These are phyloP conservation scores for Lippia alba DNA, from an alignment of 305 asterid genomes.

Conservation along the genomic window DNA sequence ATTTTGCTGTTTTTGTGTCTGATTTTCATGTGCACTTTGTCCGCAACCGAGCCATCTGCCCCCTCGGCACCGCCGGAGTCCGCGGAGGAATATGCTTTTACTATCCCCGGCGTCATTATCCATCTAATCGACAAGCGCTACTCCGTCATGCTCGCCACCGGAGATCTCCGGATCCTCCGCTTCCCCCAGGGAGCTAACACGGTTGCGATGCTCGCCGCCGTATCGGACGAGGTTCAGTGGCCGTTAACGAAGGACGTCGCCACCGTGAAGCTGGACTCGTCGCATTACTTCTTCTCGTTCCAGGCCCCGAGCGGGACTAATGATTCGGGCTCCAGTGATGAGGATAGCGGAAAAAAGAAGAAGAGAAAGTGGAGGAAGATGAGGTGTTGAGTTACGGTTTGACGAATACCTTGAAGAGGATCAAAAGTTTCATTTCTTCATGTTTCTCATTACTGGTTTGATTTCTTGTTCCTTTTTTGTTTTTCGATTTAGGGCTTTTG, in stretches of 20 bases:
- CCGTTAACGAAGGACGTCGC: slow-evolving; percentile 83
- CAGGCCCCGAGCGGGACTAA: slow-evolving; percentile 41
- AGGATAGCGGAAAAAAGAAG: slow-evolving; percentile 38
- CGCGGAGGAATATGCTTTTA: slow-evolving; percentile 52
- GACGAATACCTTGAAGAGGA: slow-evolving; percentile 79
- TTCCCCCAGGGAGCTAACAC: slow-evolving; percentile 62
- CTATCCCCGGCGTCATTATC: slow-evolving; percentile 74
- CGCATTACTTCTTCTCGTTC: slow-evolving; percentile 89
- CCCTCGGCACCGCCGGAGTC: slow-evolving; percentile 73
- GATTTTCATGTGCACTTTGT: slow-evolving; percentile 32
- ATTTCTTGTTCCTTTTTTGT: background rate
- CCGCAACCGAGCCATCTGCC: slow-evolving; percentile 14
- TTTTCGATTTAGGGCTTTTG: background rate
- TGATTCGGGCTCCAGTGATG: slow-evolving; percentile 54
- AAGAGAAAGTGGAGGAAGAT: slow-evolving; percentile 34
- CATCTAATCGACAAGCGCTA: slow-evolving; percentile 80
- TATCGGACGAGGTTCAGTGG: slow-evolving; percentile 77
- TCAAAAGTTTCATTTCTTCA: slow-evolving; percentile 53
- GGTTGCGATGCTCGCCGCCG: slow-evolving; percentile 70
- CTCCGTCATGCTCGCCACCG: slow-evolving; percentile 93
- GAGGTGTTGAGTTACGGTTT: slow-evolving; percentile 79
- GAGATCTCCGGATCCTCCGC: slow-evolving; percentile 66
- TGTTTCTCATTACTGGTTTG: background rate
- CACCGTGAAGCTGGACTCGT: slow-evolving; percentile 80
- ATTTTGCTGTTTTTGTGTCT: too few relatives aligned